Evolutionary conservation across 2,329 filamentous ascomycete species (phyloP).

Genomic region (Fusarium chlamydosporum): DNA sequence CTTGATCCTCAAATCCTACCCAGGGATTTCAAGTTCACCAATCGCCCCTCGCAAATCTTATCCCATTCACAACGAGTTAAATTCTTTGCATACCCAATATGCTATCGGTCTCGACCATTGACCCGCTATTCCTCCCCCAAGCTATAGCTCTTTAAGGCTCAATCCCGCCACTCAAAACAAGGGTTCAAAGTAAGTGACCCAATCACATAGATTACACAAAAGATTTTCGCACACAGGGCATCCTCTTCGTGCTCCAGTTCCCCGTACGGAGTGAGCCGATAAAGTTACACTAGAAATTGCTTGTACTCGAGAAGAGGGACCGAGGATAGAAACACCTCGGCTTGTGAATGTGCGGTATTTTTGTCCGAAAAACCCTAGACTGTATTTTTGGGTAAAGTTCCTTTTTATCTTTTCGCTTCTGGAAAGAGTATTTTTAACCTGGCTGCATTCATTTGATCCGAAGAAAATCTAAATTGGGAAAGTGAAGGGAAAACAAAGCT

Average conservation of each 20-base stretch:
- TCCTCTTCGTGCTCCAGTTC: conserved; percentile 6
- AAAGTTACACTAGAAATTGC: conserved; percentile 19
- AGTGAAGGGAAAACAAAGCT: neutral
- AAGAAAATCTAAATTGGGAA: conserved; percentile 1
- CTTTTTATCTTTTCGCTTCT: neutral
- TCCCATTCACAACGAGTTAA: neutral
- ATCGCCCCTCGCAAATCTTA: neutral
- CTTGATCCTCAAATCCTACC: neutral
- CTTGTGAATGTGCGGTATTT: conserved; percentile 28
- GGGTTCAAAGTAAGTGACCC: conserved; percentile 1
- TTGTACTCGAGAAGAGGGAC: neutral
- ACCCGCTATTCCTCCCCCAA: conserved; percentile 20
- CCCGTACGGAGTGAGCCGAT: conserved; percentile 26
- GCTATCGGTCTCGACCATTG: neutral
- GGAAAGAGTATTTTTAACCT: neutral
- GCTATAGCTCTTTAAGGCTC: conserved; percentile 21
- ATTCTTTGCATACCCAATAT: neutral
- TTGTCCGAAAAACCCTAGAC: conserved; percentile 7
- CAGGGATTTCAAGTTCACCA: neutral
- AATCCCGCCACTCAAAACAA: conserved; percentile 13
- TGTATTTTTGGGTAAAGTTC: neutral
- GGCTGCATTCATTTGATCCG: conserved; percentile 2
- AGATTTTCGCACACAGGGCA: neutral
- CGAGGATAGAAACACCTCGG: conserved; percentile 17
- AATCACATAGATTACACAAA: conserved; percentile 6